A percentile compares a stretch with the other conserved stretches of the same genome.
Evolutionary conservation across 2,329 filamentous ascomycete genomes (phyloP).

Genomic region (Penicillium corylophilum): DNA sequence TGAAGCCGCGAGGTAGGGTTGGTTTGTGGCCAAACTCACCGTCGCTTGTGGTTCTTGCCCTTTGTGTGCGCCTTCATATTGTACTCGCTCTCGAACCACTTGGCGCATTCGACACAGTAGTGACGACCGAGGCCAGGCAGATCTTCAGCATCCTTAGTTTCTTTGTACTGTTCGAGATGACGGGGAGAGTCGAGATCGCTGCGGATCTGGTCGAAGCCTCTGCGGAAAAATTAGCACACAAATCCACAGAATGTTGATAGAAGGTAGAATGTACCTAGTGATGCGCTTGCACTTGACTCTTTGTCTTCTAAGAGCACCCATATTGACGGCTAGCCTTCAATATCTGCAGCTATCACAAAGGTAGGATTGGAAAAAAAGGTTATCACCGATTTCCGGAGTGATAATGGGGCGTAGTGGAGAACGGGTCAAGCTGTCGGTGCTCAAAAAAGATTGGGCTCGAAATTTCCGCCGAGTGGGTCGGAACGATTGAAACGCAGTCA

Average conservation of each 20-base stretch:
- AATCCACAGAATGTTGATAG: neutral
- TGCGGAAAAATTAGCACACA: constrained; percentile 41
- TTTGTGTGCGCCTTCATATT: constrained; percentile 74
- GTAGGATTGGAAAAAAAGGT: constrained; percentile 22
- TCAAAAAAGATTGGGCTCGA: constrained; percentile 18
- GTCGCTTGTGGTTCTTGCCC: constrained; percentile 91
- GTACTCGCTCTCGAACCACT: constrained; percentile 87
- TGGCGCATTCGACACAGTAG: constrained; percentile 92
- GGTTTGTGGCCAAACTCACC: constrained; percentile 49
- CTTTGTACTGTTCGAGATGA: constrained; percentile 77
- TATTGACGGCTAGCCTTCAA: constrained; percentile 40
- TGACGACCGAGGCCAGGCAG: constrained; percentile 79
- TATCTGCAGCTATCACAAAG: constrained; percentile 13
- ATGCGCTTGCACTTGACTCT: constrained; percentile 71
- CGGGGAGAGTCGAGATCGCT: constrained; percentile 74
- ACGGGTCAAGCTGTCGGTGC: constrained; percentile 23
- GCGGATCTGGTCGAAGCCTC: constrained; percentile 90
- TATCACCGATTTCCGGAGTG: constrained; percentile 40
- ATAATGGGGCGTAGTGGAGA: constrained; percentile 25
- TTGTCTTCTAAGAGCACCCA: constrained; percentile 61
- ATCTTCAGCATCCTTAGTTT: constrained; percentile 78
- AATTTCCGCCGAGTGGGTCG: constrained; percentile 29
- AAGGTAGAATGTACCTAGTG: constrained; percentile 55
- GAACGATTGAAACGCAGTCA: constrained; percentile 25
- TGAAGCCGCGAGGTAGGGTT: constrained; percentile 4